These are phyloP conservation scores for Ambrosiella beaveri DNA, from an alignment of 2,329 filamentous ascomycete species.

Conservation along the genomic window DNA sequence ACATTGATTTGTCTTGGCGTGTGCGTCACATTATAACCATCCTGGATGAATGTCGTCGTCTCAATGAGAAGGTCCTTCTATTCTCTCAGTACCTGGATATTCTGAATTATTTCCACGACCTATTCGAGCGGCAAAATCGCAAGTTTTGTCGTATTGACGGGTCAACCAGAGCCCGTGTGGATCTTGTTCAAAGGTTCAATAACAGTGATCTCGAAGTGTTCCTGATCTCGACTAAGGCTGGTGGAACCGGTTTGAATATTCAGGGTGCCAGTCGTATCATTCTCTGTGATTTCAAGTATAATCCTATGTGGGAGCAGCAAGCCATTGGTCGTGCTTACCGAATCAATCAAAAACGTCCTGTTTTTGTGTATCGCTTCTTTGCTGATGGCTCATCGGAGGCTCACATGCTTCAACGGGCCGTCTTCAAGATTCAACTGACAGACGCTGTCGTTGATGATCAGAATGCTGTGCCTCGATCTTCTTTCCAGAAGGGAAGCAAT, in stretches of 20 bases:
- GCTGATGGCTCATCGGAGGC: slow-evolving; percentile 67
- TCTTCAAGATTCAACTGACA: slow-evolving; percentile 72
- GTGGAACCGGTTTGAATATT: slow-evolving; percentile 71
- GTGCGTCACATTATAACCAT: slow-evolving; percentile 33
- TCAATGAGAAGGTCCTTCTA: slow-evolving; percentile 58
- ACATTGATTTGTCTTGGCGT: slow-evolving; percentile 28
- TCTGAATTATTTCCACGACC: slow-evolving; percentile 47
- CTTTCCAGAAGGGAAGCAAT: slow-evolving; percentile 24
- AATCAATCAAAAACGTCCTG: slow-evolving; percentile 62
- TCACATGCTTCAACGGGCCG: slow-evolving; percentile 49
- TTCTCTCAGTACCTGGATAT: slow-evolving; percentile 61
- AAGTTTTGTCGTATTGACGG: slow-evolving; percentile 51
- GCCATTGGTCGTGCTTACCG: slow-evolving; percentile 76
- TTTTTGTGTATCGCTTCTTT: slow-evolving; percentile 72
- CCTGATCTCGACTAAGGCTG: slow-evolving; percentile 69
- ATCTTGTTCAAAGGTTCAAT: slow-evolving; percentile 53
- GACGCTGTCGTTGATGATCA: slow-evolving; percentile 70
- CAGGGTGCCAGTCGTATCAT: slow-evolving; percentile 70
- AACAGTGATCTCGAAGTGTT: slow-evolving; percentile 38
- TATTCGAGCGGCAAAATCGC: slow-evolving; percentile 33
- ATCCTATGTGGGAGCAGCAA: slow-evolving; percentile 68
- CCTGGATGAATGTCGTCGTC: slow-evolving; percentile 41
- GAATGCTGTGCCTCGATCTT: slow-evolving; percentile 51
- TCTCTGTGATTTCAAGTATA: slow-evolving; percentile 70
- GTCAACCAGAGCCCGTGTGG: slow-evolving; percentile 40